A percentile compares a stretch with the other conserved stretches of the same genome.
Conservation (phyloP, 1,284 basidiomycete genomes). For the Neolentinus lepideus region DNA sequence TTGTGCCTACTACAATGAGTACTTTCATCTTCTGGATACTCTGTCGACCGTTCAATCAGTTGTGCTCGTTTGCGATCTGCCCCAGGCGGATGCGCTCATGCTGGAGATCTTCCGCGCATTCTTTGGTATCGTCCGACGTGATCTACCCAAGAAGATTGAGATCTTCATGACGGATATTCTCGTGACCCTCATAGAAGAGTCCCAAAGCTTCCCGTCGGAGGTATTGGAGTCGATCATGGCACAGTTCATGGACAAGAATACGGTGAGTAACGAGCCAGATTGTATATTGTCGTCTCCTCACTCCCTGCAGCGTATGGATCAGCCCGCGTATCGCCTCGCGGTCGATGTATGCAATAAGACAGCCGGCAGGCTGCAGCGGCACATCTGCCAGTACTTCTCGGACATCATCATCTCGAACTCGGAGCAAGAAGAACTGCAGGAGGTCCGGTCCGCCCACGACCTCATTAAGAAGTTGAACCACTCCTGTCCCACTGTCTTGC, state of each 20-base stretch:
- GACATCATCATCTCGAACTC: slow-evolving; percentile 70
- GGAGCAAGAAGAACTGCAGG: slow-evolving; percentile 49
- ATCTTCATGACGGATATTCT: slow-evolving; percentile 87
- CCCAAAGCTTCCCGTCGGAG: slow-evolving; percentile 63
- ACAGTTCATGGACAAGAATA: slow-evolving; percentile 78
- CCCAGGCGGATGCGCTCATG: slow-evolving; percentile 83
- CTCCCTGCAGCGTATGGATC: slow-evolving; percentile 53
- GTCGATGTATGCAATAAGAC: slow-evolving; percentile 83
- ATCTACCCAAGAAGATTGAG: slow-evolving; percentile 86
- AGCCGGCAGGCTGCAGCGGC: slow-evolving; percentile 82
- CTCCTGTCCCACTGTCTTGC: slow-evolving; percentile 75
- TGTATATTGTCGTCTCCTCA: not conserved
- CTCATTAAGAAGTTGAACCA: slow-evolving; percentile 83
- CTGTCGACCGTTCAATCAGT: slow-evolving; percentile 93
- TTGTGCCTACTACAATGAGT: slow-evolving; percentile 79
- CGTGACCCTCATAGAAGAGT: slow-evolving; percentile 85
- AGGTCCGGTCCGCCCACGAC: slow-evolving; percentile 73
- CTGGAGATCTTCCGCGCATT: slow-evolving; percentile 78
- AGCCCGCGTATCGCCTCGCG: slow-evolving; percentile 80
- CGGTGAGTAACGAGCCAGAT: slow-evolving; percentile 33
- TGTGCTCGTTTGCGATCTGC: slow-evolving; percentile 88
- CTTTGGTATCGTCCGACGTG: slow-evolving; percentile 74
- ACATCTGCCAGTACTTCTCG: slow-evolving; percentile 88
- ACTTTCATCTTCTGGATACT: slow-evolving; percentile 88
- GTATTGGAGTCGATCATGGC: slow-evolving; percentile 80